Percentiles rank a stretch among this genome's conserved stretches.
Conservation (phyloP, 768 basidiomycete genomes). For the Lepiota venenata region DNA sequence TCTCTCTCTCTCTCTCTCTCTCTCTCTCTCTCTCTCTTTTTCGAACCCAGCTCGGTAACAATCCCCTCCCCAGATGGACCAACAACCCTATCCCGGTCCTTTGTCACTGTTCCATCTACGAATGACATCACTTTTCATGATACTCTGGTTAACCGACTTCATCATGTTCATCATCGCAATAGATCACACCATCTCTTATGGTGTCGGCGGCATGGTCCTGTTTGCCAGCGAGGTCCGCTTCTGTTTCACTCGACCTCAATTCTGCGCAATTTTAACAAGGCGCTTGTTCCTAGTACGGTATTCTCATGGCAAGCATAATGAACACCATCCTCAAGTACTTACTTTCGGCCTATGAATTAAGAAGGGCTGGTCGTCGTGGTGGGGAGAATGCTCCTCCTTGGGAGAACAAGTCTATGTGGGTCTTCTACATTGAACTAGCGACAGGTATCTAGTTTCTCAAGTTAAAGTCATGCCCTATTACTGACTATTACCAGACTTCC, state of each 20-base stretch:
- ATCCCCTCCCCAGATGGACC: conserved; percentile 81
- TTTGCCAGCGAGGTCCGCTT: conserved; percentile 87
- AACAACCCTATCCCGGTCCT: conserved; percentile 85
- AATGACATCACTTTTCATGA: conserved; percentile 66
- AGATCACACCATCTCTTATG: conserved; percentile 74
- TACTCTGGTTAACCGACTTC: conserved; percentile 75
- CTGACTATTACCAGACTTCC: conserved; percentile 63
- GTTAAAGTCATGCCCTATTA: conserved; percentile 11
- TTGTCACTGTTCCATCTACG: conserved; percentile 82
- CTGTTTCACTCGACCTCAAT: not conserved
- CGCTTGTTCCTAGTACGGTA: conserved; percentile 63
- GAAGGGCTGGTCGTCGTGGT: conserved; percentile 72
- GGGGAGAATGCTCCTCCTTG: conserved; percentile 87
- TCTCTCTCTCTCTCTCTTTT: not conserved
- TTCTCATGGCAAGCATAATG: conserved; percentile 76
- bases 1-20: not conserved
- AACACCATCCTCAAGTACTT: conserved; percentile 81
- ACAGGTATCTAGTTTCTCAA: conserved; percentile 57
- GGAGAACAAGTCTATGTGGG: conserved; percentile 98
- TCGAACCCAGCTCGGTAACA: not conserved
- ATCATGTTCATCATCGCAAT: conserved; percentile 77
- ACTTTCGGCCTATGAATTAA: conserved; percentile 77
- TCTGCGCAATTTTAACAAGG: conserved; percentile 10
- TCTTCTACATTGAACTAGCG: conserved; percentile 89
- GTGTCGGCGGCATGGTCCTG: conserved; percentile 88